These are phyloP conservation scores for Casuarina cunninghamiana DNA, from an alignment of 306 rosid species.

Conservation along the genomic window DNA sequence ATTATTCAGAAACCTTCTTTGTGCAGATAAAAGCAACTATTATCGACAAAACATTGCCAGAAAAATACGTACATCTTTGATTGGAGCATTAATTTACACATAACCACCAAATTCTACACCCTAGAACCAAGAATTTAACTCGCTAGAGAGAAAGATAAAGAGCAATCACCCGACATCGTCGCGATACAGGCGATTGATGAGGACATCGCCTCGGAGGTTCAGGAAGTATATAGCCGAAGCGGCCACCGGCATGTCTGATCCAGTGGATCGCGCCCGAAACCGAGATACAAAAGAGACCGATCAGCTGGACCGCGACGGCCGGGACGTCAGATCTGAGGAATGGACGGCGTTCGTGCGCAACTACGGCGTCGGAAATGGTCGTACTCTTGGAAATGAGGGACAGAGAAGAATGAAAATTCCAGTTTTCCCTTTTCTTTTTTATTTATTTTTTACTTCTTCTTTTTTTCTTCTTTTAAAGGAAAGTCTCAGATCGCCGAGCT, in stretches of 20 bases:
- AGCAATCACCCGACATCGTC: constrained; percentile 86
- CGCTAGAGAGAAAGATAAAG: constrained; percentile 3
- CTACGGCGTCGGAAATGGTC: neutral
- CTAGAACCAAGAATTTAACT: neutral
- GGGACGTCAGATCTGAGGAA: constrained; percentile 33
- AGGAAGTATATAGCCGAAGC: constrained; percentile 89
- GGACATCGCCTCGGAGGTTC: constrained; percentile 95
- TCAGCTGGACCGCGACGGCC: neutral
- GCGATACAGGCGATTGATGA: constrained; percentile 94
- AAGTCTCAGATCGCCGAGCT: too few relatives aligned
- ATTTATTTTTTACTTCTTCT: neutral
- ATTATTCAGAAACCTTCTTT: neutral
- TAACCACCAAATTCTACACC: neutral
- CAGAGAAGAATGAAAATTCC: neutral
- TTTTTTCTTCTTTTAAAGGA: too few relatives aligned
- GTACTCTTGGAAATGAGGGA: neutral
- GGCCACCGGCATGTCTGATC: constrained; percentile 91
- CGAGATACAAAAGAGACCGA: neutral
- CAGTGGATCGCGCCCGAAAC: constrained; percentile 47
- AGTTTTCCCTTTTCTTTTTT: neutral
- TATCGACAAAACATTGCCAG: neutral
- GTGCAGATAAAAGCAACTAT: constrained; percentile 10
- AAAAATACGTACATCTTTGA: neutral
- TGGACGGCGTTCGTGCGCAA: neutral
- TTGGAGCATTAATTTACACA: neutral